Evolutionary conservation across 345 rosid species (phyloP), one percentile per base, ranked within the genome.

Genomic region (Corchorus olitorius): DNA sequence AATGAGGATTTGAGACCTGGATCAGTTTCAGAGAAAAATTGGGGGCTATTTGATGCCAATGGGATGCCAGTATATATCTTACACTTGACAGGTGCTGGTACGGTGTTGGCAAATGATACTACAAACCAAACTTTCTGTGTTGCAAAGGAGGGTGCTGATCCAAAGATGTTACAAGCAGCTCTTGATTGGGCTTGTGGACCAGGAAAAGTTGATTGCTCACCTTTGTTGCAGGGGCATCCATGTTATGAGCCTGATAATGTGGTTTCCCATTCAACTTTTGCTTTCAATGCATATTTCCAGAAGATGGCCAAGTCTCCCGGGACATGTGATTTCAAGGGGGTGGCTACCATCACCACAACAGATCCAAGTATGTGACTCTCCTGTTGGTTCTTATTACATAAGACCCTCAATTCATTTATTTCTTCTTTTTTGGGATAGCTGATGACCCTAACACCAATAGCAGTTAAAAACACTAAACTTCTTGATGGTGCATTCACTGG

Each of bases 141-240:
- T 46, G 92, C 90, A 0, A 90, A 86, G 81, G 90, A 90, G 16
- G 90, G 89, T 53, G 87, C 91, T 48, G 99, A 97, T 74, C 83
- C 55, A 50, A 94, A 97, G 89, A 89, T 90, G 98, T 88, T 96
- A 66, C 99, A 96, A 81, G 99, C 98, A 1, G 99, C 92, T 27
- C 85, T 96, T n/a, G 99, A 96, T 75, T 96, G 99, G 99, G 99
- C 98, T 65, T 96, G 99, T 58, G 99, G 99, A n/a, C 95, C 99
- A 0, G 99, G 99, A 68, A 94, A 87, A 82, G 97, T 91, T n/a
- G 90, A 96, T 74, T 97, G 99, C 85, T 87, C 97, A 0, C 77
- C 78, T 9, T 50, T 97, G 80, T 79, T 91, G 86, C 98, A 91
- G 83, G 97, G 97, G 45, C 93, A 90, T 66, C 81, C 86, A 1